Conservation (phyloP, 345 rosid genomes). For the Stellera chamaejasme region DNA sequence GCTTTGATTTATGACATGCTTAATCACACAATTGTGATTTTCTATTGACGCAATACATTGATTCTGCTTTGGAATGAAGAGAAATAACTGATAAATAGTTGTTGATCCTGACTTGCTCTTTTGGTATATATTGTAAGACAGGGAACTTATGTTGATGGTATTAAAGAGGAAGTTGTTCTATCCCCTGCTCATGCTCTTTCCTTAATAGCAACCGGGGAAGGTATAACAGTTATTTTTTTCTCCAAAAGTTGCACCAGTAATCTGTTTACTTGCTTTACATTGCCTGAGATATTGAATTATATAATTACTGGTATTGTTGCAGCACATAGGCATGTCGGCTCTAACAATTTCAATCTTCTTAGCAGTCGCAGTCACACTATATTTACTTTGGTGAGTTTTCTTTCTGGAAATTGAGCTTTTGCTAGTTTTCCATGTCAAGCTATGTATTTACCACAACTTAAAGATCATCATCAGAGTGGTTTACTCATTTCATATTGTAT, state of each 20-base stretch:
- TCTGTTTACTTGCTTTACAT: neutral
- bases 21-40: neutral
- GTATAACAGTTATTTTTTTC: conserved; percentile 20
- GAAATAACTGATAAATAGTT: neutral
- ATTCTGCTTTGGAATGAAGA: neutral
- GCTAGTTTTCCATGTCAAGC: neutral
- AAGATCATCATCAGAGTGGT: too few species aligned
- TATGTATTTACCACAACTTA: too few species aligned
- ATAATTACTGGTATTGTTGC: conserved; percentile 20
- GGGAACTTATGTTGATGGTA: conserved; percentile 90
- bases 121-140: conserved; percentile 20
- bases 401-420: conserved; percentile 2
- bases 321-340: conserved; percentile 96
- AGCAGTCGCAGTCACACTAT: conserved; percentile 98
- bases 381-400: conserved; percentile 58
- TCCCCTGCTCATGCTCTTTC: conserved; percentile 98
- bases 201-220: conserved; percentile 96
- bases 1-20: conserved; percentile 5
- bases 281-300: conserved; percentile 6
- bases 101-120: conserved; percentile 8
- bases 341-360: conserved; percentile 84
- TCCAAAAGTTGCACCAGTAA: neutral
- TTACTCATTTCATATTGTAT: neutral
- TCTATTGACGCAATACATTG: neutral
- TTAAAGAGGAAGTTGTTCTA: conserved; percentile 91